Evolutionary conservation across 768 basidiomycete species (phyloP), one percentile per base, ranked within the genome.

Genomic region (Lactarius akahatsu): DNA sequence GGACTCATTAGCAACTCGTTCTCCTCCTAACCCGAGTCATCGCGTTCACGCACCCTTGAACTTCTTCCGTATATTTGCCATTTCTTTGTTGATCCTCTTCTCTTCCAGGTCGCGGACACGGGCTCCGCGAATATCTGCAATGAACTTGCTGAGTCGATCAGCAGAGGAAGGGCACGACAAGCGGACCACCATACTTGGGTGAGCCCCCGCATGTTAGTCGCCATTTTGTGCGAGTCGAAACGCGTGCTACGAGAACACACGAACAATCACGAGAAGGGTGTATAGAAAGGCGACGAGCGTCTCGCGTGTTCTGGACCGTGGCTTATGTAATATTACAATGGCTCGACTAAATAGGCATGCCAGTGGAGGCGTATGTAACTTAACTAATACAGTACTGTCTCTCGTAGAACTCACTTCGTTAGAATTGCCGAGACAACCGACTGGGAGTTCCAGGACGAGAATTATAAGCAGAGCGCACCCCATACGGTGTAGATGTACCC

Each of bases 41-140:
- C 20, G 32, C 32, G 6, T 18, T 50, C 28, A 63, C 74, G 60
- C 57, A 91, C 95, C 94, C 84, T 98, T 98, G 83, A 99, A 98
- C 78, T 96, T 94, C 82, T 97, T 96, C 67, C 97, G 83, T 69
- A 99, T 99, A 73, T 99, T 98, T 0, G 97, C 97, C 97, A 99
- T 98, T 80, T 99, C 97, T 78, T 98, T 96, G 80, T 99, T 99
- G 72, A 99, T 97, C 63, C 97, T 82, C 79, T 98, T 98, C 83
- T 98, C 96, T 75, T 99, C 97, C 61, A 98, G 80, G 77, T 99
- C 97, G 62, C 96, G 87, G 26, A 98, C 96, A 65, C 96, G 83
- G 59, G 96, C 96, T 59, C 97, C 95, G 64, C 97, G 91, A 73
- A 99, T 92, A 78, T 99, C 97, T 76, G 96, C 96, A 76, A 99